Evolutionary conservation across 768 basidiomycete genomes (phyloP), one percentile per base, ranked within the genome.

Genomic region (Myochromella boudieri): DNA sequence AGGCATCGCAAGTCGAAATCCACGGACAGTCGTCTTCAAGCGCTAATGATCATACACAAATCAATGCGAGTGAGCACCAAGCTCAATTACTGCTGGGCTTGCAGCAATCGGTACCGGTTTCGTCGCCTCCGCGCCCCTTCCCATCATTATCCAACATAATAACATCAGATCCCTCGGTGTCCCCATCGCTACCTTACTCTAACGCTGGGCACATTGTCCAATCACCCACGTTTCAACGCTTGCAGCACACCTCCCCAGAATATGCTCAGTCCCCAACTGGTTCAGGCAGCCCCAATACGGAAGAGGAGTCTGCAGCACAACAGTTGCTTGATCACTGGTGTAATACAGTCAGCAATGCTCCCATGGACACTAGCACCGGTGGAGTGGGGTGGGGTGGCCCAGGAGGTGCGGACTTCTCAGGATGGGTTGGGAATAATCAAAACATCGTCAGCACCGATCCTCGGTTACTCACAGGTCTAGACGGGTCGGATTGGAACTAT

Each of bases 321-420:
- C 79, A 79, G 9, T 62, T 93, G 45, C 69, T 93, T 37, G 89
- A 93, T 62, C 85, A 91, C 51, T 92, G 91, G 90, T 87, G 82
- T 59, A 85, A 84, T 51, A 82, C 84, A n/a, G 79, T 90, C 53
- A 86, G 80, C 58, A 85, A 83, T 48, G 76, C 82, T 9, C 74
- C 77, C 2, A 55, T 80, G 2, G 82, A 85, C 54, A 68, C 74
- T 17, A 61, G 73, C 2, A 68, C 70, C 17, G 72, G 74, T 22
- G 72, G 70, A 40, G 70, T 81, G 51, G 76, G 82, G 6, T 87
- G 85, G 85, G 76, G 77, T 17, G 80, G 80, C 11, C 72, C 78
- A 6, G 76, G 77, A 11, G 69, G 74, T 38, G 70, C 71, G 25
- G 84, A 86, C 55, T 73, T 81, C 32, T 65, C 80, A 17, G 80